Evolutionary conservation across 306 rosid species (phyloP).

Genomic region (Spatholobus suberectus): DNA sequence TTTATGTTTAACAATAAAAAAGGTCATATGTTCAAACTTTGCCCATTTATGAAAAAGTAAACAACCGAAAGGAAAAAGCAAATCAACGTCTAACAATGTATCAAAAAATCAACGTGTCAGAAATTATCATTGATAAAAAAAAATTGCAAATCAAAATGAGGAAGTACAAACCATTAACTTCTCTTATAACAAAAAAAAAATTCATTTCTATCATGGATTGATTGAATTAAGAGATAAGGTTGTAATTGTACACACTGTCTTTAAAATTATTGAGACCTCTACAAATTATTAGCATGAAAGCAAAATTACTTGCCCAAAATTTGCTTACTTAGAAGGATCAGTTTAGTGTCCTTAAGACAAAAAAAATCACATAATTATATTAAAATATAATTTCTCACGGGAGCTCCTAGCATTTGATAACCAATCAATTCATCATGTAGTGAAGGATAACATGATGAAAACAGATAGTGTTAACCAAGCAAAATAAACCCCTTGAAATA

Average conservation of each 20-base stretch:
- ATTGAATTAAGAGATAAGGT: too few species aligned
- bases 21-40: background rate
- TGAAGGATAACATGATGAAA: background rate
- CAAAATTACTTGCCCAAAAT: background rate
- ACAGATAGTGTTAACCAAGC: background rate
- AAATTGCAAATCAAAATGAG: too few species aligned
- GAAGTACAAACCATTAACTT: too few species aligned
- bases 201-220: too few species aligned
- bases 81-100: too few species aligned
- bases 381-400: background rate
- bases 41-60: too few species aligned
- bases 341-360: background rate
- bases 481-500: background rate
- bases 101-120: too few species aligned
- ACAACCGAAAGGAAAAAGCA: too few species aligned
- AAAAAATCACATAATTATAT: background rate
- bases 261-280: background rate
- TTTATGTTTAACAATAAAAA: too few species aligned
- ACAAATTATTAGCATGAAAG: background rate
- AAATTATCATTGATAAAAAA: too few species aligned
- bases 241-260: background rate
- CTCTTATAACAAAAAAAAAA: too few species aligned
- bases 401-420: background rate
- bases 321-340: background rate
- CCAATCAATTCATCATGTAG: background rate